These are phyloP conservation scores for Biscogniauxia marginata DNA, from an alignment of 2,329 filamentous ascomycete species.

Conservation along the genomic window DNA sequence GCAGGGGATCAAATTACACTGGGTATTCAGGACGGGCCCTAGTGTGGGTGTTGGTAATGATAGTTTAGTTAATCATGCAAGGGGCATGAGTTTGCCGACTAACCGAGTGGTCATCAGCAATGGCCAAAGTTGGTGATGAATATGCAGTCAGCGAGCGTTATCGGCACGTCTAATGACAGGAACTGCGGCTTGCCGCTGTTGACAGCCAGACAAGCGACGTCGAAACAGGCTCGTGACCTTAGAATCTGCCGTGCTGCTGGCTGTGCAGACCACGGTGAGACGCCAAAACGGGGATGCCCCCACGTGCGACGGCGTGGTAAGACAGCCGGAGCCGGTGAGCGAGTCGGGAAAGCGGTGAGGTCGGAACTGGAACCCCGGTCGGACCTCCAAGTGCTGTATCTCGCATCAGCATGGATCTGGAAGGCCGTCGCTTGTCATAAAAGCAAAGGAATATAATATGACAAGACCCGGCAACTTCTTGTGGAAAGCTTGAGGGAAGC, in stretches of 20 bases:
- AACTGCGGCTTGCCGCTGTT: conserved; percentile 17
- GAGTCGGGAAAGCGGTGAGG: conserved; percentile 25
- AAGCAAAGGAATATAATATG: neutral
- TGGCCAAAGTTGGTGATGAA: conserved; percentile 1
- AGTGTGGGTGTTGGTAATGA: neutral
- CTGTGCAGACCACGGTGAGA: conserved; percentile 11
- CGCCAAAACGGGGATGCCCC: conserved; percentile 15
- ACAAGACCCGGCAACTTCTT: conserved; percentile 4
- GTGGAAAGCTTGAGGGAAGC: conserved; percentile 17
- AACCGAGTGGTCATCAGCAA: neutral
- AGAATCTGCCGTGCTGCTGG: conserved; percentile 11
- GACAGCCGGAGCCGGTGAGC: conserved; percentile 26
- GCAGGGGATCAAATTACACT: neutral
- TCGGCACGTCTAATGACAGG: conserved; percentile 1
- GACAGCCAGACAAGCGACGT: conserved; percentile 25
- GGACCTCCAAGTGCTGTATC: neutral
- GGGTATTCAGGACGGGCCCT: neutral
- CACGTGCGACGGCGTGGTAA: conserved; percentile 28
- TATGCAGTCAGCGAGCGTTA: conserved; percentile 15
- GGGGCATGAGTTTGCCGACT: neutral
- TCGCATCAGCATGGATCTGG: neutral
- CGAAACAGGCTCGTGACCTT: conserved; percentile 28
- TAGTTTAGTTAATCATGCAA: neutral
- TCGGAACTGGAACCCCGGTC: conserved; percentile 10
- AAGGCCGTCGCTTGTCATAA: neutral